A percentile compares a stretch with the other conserved stretches of the same genome.
These are phyloP conservation scores for Pisolithus microcarpus DNA, from an alignment of 768 basidiomycete species.

Conservation along the genomic window DNA sequence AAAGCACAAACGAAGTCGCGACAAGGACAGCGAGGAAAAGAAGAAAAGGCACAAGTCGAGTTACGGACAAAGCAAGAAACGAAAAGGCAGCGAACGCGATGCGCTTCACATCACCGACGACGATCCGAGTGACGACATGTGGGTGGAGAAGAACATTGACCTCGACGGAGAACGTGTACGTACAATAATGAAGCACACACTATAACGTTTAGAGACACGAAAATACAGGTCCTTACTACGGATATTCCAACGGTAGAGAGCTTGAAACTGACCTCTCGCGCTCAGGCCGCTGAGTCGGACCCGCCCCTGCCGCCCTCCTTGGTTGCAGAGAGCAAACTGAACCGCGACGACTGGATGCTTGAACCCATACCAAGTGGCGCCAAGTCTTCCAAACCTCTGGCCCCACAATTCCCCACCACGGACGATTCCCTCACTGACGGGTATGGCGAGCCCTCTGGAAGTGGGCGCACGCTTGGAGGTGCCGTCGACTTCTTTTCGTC, in stretches of 20 bases:
- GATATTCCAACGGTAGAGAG: conserved; percentile 72
- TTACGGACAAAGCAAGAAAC: conserved; percentile 34
- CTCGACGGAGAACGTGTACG: conserved; percentile 69
- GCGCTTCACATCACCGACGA: conserved; percentile 52
- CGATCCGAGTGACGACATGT: conserved; percentile 68
- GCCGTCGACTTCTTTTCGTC: conserved; percentile 85
- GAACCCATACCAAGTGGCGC: conserved; percentile 21
- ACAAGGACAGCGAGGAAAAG: conserved; percentile 38
- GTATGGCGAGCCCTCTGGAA: conserved; percentile 47
- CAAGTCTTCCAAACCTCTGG: conserved; percentile 28
- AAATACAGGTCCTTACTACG: conserved; percentile 50
- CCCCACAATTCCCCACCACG: conserved; percentile 19
- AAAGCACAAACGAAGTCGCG: conserved; percentile 24
- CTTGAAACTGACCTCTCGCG: conserved; percentile 60
- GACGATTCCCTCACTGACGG: conserved; percentile 58
- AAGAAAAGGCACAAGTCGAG: conserved; percentile 50
- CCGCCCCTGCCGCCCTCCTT: conserved; percentile 42
- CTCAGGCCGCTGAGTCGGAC: conserved; percentile 37
- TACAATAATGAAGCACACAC: conserved; percentile 3
- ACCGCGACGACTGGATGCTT: conserved; percentile 91
- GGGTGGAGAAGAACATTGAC: conserved; percentile 84
- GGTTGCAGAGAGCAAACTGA: conserved; percentile 41
- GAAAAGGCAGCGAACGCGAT: conserved; percentile 28
- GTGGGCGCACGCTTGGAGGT: conserved; percentile 43
- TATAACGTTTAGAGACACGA: conserved; percentile 3